phyloP scores from a whole-genome alignment of 768 basidiomycete genomes.

The Mycena capillaripes region DNA sequence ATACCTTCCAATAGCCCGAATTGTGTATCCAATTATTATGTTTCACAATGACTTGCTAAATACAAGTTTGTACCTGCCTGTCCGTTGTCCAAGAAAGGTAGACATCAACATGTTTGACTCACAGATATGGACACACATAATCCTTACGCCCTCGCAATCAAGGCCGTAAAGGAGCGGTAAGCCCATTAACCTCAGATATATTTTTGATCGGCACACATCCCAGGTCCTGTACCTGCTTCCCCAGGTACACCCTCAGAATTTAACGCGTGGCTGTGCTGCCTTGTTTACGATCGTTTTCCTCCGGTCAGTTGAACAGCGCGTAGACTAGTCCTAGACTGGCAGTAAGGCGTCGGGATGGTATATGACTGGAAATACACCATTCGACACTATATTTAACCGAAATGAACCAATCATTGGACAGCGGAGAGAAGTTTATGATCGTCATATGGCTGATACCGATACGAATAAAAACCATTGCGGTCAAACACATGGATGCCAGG shows the following conservation, averaged over 20 bases:
- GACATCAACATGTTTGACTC: neutral
- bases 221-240: neutral
- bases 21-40: neutral
- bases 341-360: neutral
- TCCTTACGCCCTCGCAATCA: neutral
- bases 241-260: neutral
- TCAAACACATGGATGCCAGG: neutral
- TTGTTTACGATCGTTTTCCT: neutral
- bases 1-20: neutral
- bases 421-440: slow-evolving; percentile 7
- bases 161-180: slow-evolving; percentile 19
- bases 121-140: neutral
- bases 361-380: neutral
- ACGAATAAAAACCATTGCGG: neutral
- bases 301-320: neutral
- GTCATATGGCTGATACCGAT: slow-evolving; percentile 18
- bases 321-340: neutral
- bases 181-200: neutral
- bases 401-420: slow-evolving; percentile 10
- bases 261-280: slow-evolving; percentile 22
- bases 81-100: neutral
- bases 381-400: neutral
- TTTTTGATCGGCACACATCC: neutral
- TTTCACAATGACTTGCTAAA: neutral
- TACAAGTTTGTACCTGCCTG: neutral